Base-by-base conservation (phyloP, 306 rosid genomes). In the Casuarina cunninghamiana region DNA sequence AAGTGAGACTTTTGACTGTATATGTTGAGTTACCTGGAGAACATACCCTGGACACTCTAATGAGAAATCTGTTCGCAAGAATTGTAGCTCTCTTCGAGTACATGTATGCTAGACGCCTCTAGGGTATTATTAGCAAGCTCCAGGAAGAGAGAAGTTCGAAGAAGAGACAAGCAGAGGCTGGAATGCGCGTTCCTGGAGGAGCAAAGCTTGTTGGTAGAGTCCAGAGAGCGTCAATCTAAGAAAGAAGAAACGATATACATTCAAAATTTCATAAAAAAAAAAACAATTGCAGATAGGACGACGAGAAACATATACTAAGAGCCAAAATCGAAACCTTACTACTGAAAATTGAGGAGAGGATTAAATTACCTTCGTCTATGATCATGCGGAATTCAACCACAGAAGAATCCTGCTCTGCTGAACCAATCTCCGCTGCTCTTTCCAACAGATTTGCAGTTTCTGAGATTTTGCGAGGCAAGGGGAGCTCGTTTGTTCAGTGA, bases 361-460 rank as follows among this genome's bases (percentile, higher is more conserved):
- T 58, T 71, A 42, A 73, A 83, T 65, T 21, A 86, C 91, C 94
- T 81, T 46, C 13, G 12, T 71, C 71, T 49, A 65, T 51, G 45
- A 77, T 72, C 60, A 39, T 19, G n/a, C 51, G 48, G 44, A 78
- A 62, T 44, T 19, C 63, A 17, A 70, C 39, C 17, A 46, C 67
- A 51, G 75, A 32, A 45, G 69, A 65, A 37, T 16, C 35, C 16
- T 5, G 43, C 17, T 26, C 10, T 26, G 3, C 55, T 35, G 3
- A 77, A 75, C 75, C 19, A 53, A 39, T 53, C 58, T 71, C 48
- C 19, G 54, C 62, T 19, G 46, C 15, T 80, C 60, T 49, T 77
- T 67, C 66, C 50, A 37, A 12, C 13, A 6, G 51, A 58, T 44
- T 73, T 50, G 53, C 21, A 72, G 69, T 38, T 2, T 37, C 74